A percentile compares a stretch with the other conserved stretches of the same genome.
Evolutionary conservation across 768 basidiomycete species (phyloP).

Genomic region (Dioszegia crocea): DNA sequence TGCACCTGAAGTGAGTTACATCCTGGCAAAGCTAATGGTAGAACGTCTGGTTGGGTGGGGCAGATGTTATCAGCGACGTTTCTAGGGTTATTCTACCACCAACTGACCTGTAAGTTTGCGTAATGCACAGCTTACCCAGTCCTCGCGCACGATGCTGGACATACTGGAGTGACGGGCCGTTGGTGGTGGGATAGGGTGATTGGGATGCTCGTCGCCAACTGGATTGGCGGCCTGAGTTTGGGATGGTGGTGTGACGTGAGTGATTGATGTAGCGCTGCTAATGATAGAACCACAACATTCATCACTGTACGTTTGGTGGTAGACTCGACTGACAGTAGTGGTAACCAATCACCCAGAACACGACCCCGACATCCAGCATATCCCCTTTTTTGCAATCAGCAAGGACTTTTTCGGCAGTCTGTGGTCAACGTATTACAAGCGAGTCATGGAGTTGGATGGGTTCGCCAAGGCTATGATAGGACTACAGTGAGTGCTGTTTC

Average conservation of each 20-base stretch:
- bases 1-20: conserved; percentile 34
- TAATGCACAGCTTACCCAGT: conserved; percentile 48
- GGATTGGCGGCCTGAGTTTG: conserved; percentile 84
- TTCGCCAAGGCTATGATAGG: conserved; percentile 64
- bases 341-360: conserved; percentile 97
- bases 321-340: conserved; percentile 55
- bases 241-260: conserved; percentile 98
- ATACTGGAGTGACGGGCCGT: conserved; percentile 85
- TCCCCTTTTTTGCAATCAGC: conserved; percentile 93
- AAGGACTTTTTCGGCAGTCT: conserved; percentile 77
- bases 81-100: conserved; percentile 91
- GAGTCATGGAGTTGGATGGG: conserved; percentile 72
- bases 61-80: conserved; percentile 62
- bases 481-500: conserved; percentile 57
- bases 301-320: conserved; percentile 68
- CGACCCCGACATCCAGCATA: conserved; percentile 60
- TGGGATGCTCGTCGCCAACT: conserved; percentile 71
- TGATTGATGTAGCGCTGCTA: conserved; percentile 28
- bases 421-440: conserved; percentile 93
- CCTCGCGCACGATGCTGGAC: conserved; percentile 87
- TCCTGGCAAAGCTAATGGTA: conserved; percentile 1
- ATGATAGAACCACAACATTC: conserved; percentile 71
- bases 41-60: conserved; percentile 32
- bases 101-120: conserved; percentile 62
- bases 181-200: conserved; percentile 76